A percentile compares a stretch with the other conserved stretches of the same genome.
Evolutionary conservation across 768 basidiomycete species (phyloP).

Genomic region (Tulasnella sp.): DNA sequence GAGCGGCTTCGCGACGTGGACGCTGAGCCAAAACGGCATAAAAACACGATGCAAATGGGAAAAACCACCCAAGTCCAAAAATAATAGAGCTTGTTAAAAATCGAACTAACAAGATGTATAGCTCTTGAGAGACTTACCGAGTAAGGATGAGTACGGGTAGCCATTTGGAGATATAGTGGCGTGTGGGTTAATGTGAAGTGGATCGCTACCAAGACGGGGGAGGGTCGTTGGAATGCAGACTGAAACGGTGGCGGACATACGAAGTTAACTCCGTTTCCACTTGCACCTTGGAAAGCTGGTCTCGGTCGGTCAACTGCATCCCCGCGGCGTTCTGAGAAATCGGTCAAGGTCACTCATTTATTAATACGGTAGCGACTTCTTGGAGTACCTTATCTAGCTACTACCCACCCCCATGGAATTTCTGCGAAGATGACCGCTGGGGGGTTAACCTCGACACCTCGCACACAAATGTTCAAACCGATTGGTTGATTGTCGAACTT

Average conservation of each 20-base stretch:
- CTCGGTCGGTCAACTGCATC: no score
- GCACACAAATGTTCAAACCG: no score
- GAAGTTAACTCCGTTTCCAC: neutral
- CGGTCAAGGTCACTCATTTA: no score
- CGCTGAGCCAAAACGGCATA: neutral
- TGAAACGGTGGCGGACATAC: neutral
- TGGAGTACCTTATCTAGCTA: no score
- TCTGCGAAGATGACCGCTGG: no score
- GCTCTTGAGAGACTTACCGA: neutral
- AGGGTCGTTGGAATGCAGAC: neutral
- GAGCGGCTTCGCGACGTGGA: neutral
- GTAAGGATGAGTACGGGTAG: conserved; percentile 1
- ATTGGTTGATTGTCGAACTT: no score
- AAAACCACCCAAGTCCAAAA: neutral
- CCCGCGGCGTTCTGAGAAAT: no score
- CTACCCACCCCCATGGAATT: no score
- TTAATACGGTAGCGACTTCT: no score
- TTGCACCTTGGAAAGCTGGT: neutral
- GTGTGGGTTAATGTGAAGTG: neutral
- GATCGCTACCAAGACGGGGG: neutral
- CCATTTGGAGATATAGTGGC: neutral
- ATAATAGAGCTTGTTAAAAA: no score
- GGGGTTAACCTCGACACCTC: no score
- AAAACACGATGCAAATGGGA: neutral
- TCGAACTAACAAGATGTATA: neutral